Evolutionary conservation across 1,284 basidiomycete species (phyloP).

Genomic region (Apiotrichum domesticum): DNA sequence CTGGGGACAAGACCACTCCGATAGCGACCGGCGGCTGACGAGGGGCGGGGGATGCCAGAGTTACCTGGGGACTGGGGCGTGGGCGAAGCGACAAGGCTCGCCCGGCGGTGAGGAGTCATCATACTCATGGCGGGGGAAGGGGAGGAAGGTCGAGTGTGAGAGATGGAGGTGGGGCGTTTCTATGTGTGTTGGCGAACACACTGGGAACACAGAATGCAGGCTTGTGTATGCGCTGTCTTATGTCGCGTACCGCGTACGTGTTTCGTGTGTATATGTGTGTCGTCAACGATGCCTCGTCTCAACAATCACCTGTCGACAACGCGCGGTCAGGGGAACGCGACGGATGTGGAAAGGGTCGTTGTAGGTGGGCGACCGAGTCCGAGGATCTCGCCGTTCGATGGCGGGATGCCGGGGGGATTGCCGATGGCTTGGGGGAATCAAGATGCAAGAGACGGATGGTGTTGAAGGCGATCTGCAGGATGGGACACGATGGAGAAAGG

Average conservation of each 20-base stretch:
- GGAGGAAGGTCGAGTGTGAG: not conserved
- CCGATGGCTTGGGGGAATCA: too few species aligned
- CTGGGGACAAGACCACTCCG: not conserved
- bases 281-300: not conserved
- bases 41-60: conserved; percentile 26
- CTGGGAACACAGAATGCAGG: not conserved
- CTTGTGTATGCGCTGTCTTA: too few species aligned
- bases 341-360: too few species aligned
- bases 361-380: too few species aligned
- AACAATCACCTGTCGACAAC: too few species aligned
- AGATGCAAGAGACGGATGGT: too few species aligned
- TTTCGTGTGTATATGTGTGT: not conserved
- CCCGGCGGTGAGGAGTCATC: conserved; percentile 10
- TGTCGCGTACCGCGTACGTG: too few species aligned
- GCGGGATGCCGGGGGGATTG: too few species aligned
- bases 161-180: not conserved
- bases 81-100: conserved; percentile 20
- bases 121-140: not conserved
- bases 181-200: not conserved
- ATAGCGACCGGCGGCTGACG: conserved; percentile 25
- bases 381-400: too few species aligned
- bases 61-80: conserved; percentile 23
- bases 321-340: too few species aligned
- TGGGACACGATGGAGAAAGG: too few species aligned
- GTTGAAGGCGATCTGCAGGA: too few species aligned